Percentiles rank a stretch among this genome's conserved stretches.
Conservation (phyloP, 768 basidiomycete species). For the Pluteus cervinus region DNA sequence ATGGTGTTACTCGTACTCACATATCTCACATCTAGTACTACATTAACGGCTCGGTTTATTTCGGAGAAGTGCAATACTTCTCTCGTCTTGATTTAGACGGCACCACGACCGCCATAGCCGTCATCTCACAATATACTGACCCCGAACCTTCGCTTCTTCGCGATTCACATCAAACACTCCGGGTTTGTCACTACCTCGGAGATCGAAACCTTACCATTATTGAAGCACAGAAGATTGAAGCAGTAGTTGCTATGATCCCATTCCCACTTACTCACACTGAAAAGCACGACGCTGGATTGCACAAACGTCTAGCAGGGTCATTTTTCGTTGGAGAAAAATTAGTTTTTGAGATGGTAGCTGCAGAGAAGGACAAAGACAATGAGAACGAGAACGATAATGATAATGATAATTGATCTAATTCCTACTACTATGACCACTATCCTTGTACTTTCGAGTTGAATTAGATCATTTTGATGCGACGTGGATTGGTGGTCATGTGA, state of each 20-base stretch:
- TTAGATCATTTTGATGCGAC: too few species aligned
- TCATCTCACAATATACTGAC: slow-evolving; percentile 2
- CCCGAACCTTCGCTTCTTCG: slow-evolving; percentile 1
- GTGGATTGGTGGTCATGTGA: too few species aligned
- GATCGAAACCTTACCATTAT: background rate
- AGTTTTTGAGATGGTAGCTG: background rate
- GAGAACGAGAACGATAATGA: too few species aligned
- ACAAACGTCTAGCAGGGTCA: background rate
- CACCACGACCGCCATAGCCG: background rate
- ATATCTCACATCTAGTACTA: background rate
- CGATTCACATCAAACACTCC: slow-evolving; percentile 3
- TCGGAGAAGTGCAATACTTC: slow-evolving; percentile 3
- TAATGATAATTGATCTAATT: too few species aligned
- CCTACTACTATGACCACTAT: too few species aligned
- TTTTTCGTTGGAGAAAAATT: background rate
- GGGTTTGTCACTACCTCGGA: slow-evolving; percentile 2
- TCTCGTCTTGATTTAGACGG: too few species aligned
- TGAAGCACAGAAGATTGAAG: background rate
- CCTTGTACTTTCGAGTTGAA: too few species aligned
- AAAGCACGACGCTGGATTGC: background rate
- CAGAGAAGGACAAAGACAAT: too few species aligned
- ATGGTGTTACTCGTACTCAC: background rate
- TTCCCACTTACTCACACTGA: background rate
- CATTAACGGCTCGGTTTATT: background rate
- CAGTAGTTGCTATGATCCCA: background rate